These are phyloP conservation scores for Torulaspora microellipsoides DNA, from an alignment of 805 yeast genomes.

Conservation along the genomic window DNA sequence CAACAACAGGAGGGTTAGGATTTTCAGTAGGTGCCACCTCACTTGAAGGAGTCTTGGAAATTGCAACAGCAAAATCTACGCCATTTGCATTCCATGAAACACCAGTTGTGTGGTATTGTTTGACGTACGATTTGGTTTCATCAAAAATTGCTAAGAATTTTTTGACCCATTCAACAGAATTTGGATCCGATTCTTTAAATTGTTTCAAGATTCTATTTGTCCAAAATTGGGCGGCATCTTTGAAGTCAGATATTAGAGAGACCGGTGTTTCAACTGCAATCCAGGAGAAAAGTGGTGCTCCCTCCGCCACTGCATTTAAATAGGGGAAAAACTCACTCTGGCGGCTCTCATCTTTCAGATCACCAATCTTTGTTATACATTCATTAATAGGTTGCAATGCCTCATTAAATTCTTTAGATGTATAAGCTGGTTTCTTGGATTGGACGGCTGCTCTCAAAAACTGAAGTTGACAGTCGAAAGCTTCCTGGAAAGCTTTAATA, in stretches of 20 bases:
- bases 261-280: conserved; percentile 72
- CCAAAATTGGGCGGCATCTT: conserved; percentile 93
- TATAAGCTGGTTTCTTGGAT: conserved; percentile 60
- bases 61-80: conserved; percentile 40
- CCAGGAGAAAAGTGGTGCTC: conserved; percentile 91
- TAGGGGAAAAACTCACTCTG: conserved; percentile 60
- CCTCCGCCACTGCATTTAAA: conserved; percentile 82
- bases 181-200: conserved; percentile 62
- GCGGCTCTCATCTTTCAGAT: conserved; percentile 71
- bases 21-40: conserved; percentile 21
- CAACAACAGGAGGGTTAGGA: conserved; percentile 36
- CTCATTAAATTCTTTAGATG: conserved; percentile 50
- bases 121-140: conserved; percentile 65
- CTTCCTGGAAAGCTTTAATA: conserved; percentile 48
- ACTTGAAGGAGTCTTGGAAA: conserved; percentile 26
- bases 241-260: conserved; percentile 71
- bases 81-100: conserved; percentile 71
- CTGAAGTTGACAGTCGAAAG: conserved; percentile 49
- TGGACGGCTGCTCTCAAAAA: conserved; percentile 56
- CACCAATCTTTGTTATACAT: conserved; percentile 51
- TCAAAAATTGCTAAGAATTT: conserved; percentile 58
- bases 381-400: conserved; percentile 67
- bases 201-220: conserved; percentile 86
- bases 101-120: conserved; percentile 80
- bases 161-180: conserved; percentile 79